Evolutionary conservation across 129 eudicot genomes (phyloP), one percentile per base, ranked within the genome.

Genomic region (Ambrosia trifida): DNA sequence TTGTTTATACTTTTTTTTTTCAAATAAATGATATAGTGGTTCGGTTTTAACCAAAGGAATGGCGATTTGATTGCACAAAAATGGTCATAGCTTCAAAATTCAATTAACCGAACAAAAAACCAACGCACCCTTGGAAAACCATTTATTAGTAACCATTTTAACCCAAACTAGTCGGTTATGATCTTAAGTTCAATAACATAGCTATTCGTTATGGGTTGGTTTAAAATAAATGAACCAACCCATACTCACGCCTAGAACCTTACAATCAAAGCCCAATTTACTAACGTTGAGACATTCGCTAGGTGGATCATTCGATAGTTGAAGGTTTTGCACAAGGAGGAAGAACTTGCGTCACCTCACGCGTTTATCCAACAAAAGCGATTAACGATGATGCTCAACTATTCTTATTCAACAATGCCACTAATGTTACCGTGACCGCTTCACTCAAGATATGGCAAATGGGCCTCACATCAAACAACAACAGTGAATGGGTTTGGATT

Each of bases 301-400:
- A 80, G 84, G 95, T 90, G 73, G 97, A 90, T 83, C 97, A 83
- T 72, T 90, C 97, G 13, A 90, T 90, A 57, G 80, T 90, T 4
- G 97, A 90, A 85, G 86, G 95, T 57, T 90, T 85, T 32, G 97
- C 95, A 20, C 95, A 87, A 81, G 87, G 89, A 20, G 97, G 97
- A 62, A 71, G 95, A 63, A 68, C 89, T 8, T 76, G 87, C 51
- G 81, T 90, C 12, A 87, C 95, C 8, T 83, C 97, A 5, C 80
- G 97, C 2, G 65, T 87, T 3, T 90, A 90, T 66, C 97, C 97
- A 50, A 85, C 91, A 7, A 69, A 76, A 52, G 95, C 89, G 0
- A 77, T 87, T 8, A 58, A 81, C 18, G 79, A 72, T 19, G 77
- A 85, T 28, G 86, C 88, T 14, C 69, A 75, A 63, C 5, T 90